These are phyloP conservation scores for Diversispora epigaea DNA, from an alignment of 192 early-diverging fungal genomes.

Conservation along the genomic window DNA sequence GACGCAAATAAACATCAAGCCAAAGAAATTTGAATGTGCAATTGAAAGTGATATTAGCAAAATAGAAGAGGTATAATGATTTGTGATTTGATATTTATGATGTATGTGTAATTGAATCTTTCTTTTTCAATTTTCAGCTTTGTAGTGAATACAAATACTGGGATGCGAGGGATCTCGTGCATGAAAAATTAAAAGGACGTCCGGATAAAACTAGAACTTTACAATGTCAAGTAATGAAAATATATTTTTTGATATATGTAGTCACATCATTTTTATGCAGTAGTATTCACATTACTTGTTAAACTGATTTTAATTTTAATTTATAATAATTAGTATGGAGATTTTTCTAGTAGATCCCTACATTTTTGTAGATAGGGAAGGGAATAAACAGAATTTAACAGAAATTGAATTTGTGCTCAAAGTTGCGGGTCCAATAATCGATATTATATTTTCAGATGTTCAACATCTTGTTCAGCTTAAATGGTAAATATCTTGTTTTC, in stretches of 20 bases:
- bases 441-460: constrained; percentile 5
- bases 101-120: constrained; percentile 1
- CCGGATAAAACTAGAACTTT: constrained; percentile 10
- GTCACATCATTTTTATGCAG: not conserved
- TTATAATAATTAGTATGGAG: constrained; percentile 10
- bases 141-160: constrained; percentile 13
- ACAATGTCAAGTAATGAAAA: constrained; percentile 22
- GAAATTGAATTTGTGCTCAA: constrained; percentile 20
- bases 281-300: not conserved
- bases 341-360: constrained; percentile 12
- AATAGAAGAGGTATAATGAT: constrained; percentile 16
- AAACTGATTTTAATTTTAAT: constrained; percentile 5
- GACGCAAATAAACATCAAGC: constrained; percentile 3
- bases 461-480: constrained; percentile 1
- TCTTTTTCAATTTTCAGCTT: constrained; percentile 14
- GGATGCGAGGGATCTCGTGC: constrained; percentile 5
- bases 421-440: constrained; percentile 13
- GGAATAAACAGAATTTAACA: not conserved
- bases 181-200: too few relatives aligned
- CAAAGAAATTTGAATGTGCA: constrained; percentile 14
- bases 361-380: not conserved
- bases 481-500: constrained; percentile 8
- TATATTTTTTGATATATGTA: constrained; percentile 28
- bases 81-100: constrained; percentile 17
- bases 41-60: constrained; percentile 1